Evolutionary conservation across 768 basidiomycete genomes (phyloP).

Genomic region (Pluteus cervinus): DNA sequence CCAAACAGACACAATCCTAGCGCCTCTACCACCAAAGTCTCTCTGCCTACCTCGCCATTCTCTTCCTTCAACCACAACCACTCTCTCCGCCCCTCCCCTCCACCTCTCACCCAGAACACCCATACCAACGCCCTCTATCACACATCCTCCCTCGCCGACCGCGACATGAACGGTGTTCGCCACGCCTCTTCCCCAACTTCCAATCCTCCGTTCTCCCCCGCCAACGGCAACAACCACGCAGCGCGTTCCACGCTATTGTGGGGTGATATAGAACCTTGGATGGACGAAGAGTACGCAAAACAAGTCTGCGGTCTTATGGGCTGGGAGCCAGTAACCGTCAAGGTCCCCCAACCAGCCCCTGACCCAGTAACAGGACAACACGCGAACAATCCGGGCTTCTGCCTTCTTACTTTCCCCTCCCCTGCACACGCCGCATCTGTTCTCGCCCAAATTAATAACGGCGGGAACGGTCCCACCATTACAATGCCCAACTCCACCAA

Average conservation of each 20-base stretch:
- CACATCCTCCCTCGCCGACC: slow-evolving; percentile 22
- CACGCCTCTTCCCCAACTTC: slow-evolving; percentile 18
- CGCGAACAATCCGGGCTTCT: slow-evolving; percentile 82
- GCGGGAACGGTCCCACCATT: slow-evolving; percentile 33
- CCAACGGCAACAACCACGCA: slow-evolving; percentile 17
- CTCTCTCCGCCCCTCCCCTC: slow-evolving; percentile 27
- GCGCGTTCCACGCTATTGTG: slow-evolving; percentile 72
- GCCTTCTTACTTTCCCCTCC: slow-evolving; percentile 81
- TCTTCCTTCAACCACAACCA: slow-evolving; percentile 42
- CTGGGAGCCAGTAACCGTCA: slow-evolving; percentile 75
- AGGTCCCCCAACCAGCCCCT: slow-evolving; percentile 59
- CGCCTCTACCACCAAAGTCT: slow-evolving; percentile 18
- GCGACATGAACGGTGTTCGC: slow-evolving; percentile 25
- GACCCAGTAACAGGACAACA: slow-evolving; percentile 56
- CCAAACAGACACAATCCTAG: slow-evolving; percentile 42
- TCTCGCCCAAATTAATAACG: slow-evolving; percentile 56
- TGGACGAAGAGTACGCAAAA: slow-evolving; percentile 94
- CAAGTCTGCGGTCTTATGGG: slow-evolving; percentile 83
- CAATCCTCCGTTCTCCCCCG: slow-evolving; percentile 11
- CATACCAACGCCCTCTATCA: slow-evolving; percentile 17
- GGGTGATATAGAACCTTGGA: slow-evolving; percentile 90
- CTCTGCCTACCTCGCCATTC: slow-evolving; percentile 25
- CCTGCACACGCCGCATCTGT: slow-evolving; percentile 64
- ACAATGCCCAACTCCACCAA: slow-evolving; percentile 85
- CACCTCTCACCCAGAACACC: slow-evolving; percentile 19